Percentiles rank a stretch among this genome's conserved stretches.
Conservation (phyloP, 2,329 filamentous ascomycete genomes). For the Exophiala bonariae region DNA sequence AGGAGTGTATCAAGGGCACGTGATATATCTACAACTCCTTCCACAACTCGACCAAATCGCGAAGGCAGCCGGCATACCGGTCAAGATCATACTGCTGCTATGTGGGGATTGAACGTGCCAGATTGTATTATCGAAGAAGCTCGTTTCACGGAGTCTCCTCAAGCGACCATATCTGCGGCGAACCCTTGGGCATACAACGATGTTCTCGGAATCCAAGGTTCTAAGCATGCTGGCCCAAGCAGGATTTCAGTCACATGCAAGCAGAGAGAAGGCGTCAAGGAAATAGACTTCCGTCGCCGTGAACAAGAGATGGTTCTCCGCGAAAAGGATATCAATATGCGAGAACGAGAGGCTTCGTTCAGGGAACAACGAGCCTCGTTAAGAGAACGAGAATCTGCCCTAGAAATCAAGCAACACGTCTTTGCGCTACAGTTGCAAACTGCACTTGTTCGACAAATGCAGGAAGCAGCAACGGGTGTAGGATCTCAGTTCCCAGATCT, state of each 20-base stretch:
- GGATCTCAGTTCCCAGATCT: slow-evolving; percentile 22
- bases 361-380: slow-evolving; percentile 22
- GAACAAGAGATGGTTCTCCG: slow-evolving; percentile 22
- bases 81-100: slow-evolving; percentile 14
- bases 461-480: slow-evolving; percentile 14
- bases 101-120: slow-evolving; percentile 8
- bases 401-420: slow-evolving; percentile 16
- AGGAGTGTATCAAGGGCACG: slow-evolving; percentile 18
- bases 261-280: slow-evolving; percentile 13
- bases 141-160: slow-evolving; percentile 2
- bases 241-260: not conserved
- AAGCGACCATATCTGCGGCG: slow-evolving; percentile 7
- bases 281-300: slow-evolving; percentile 16
- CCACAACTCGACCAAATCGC: not conserved
- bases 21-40: too few relatives aligned
- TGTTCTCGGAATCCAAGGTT: not conserved
- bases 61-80: not conserved
- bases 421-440: slow-evolving; percentile 21
- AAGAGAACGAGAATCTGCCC: slow-evolving; percentile 20
- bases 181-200: slow-evolving; percentile 12
- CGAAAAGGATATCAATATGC: slow-evolving; percentile 22
- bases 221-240: too few relatives aligned
- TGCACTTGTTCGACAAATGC: slow-evolving; percentile 13
- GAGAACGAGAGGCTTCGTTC: slow-evolving; percentile 23
- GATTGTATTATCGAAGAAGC: slow-evolving; percentile 1